These are phyloP conservation scores for Penicillium flavigenum DNA, from an alignment of 495 filamentous ascomycete species.

Conservation along the genomic window DNA sequence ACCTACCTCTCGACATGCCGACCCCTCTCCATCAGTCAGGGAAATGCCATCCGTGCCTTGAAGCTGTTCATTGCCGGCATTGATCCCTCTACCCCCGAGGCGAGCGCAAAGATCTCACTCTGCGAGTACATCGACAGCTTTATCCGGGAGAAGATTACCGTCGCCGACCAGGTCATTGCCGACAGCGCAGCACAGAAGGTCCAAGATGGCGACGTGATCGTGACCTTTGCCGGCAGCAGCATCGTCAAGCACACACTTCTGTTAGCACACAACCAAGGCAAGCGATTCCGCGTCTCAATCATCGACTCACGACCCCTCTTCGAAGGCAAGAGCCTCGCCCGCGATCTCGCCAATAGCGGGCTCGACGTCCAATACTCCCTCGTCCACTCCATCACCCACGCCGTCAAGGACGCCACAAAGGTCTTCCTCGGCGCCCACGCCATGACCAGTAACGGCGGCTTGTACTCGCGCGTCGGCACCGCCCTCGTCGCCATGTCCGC, in stretches of 20 bases:
- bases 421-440: slow-evolving; percentile 86
- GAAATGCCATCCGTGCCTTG: slow-evolving; percentile 91
- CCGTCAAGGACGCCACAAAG: slow-evolving; percentile 71
- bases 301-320: slow-evolving; percentile 80
- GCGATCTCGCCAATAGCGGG: slow-evolving; percentile 62
- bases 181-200: slow-evolving; percentile 72
- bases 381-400: slow-evolving; percentile 68
- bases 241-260: slow-evolving; percentile 80
- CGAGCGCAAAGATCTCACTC: slow-evolving; percentile 71
- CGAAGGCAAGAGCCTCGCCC: slow-evolving; percentile 75
- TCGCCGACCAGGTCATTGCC: slow-evolving; percentile 83
- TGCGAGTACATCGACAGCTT: slow-evolving; percentile 83
- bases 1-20: slow-evolving; percentile 89
- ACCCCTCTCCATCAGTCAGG: slow-evolving; percentile 89
- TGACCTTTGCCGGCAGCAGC: slow-evolving; percentile 86
- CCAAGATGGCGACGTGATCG: slow-evolving; percentile 72
- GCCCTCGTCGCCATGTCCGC: slow-evolving; percentile 87
- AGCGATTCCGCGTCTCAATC: slow-evolving; percentile 77
- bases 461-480: slow-evolving; percentile 86
- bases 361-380: slow-evolving; percentile 79
- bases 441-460: slow-evolving; percentile 84
- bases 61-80: slow-evolving; percentile 85
- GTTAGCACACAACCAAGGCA: slow-evolving; percentile 64
- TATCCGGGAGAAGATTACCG: slow-evolving; percentile 83
- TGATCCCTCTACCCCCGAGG: slow-evolving; percentile 76